phyloP scores from a whole-genome alignment of 169 alveolate genomes.

The Cyclospora cayetanensis region DNA sequence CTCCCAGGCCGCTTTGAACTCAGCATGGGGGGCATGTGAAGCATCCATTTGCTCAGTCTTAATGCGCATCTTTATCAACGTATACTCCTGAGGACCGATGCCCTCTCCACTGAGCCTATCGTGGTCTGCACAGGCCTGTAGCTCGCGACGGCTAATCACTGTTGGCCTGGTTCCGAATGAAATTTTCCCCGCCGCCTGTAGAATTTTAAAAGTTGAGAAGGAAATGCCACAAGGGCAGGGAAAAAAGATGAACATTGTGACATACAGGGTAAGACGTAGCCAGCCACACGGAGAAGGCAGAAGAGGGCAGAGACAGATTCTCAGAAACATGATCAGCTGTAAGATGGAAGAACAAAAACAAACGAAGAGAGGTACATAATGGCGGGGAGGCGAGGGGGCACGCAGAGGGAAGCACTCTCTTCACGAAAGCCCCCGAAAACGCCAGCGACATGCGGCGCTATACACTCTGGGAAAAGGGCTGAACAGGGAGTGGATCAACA shows the following conservation, averaged over 20 bases:
- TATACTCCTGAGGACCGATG: conserved; percentile 96
- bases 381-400: too few species aligned
- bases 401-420: background rate
- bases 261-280: too few species aligned
- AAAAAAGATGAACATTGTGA: too few species aligned
- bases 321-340: too few species aligned
- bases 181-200: conserved; percentile 71
- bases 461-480: background rate
- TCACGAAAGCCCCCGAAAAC: background rate
- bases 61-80: conserved; percentile 93
- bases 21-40: conserved; percentile 55
- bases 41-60: conserved; percentile 73
- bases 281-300: too few species aligned
- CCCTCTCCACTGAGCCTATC: conserved; percentile 94
- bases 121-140: conserved; percentile 98
- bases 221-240: too few species aligned
- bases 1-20: conserved; percentile 23
- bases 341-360: background rate
- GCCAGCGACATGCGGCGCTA: too few species aligned
- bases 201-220: background rate
- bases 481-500: background rate
- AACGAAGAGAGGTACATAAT: too few species aligned
- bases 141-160: conserved; percentile 92
- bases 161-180: conserved; percentile 94
- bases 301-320: too few species aligned